Evolutionary conservation across 73 alveolate species (phyloP), one percentile per base, ranked within the genome.

Genomic region (Urostyla sp.): DNA sequence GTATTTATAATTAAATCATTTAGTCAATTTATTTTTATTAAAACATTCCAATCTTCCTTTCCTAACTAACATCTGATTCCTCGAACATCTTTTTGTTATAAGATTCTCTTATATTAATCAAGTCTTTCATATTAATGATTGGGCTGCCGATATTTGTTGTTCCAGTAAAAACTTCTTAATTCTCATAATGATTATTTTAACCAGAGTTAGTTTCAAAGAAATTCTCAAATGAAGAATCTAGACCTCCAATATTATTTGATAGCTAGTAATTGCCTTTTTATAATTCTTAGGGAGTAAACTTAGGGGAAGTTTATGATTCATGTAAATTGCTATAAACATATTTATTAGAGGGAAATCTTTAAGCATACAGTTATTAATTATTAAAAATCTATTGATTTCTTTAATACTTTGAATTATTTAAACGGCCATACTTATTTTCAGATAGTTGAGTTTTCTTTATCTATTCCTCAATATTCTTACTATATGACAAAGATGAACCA

Each of bases 101-200:
- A 55, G 72, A 46, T 49, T 69, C 83, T 49, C 83, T 45, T 45
- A 69, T 69, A 69, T 69, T 69, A 28, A 37, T 69, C 30, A 69
- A 45, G 38, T 69, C 48, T 30, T 49, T 13, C 83, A 69, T 69
- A 46, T 69, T 49, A 27, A 69, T 69, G 54, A 48, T 48, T 1
- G 83, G 34, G 49, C 63, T 48, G 23, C 60, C 5, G 2, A 63
- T n/a, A 40, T 58, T 36, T 3, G 79, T 10, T 16, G 79, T 46
- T 3, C 37, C 44, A 1, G 61, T 5, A 13, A 13, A 7, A 5
- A 24, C 37, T 43, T 60, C 58, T 40, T 43, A 11, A 38, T 57
- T 63, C 18, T 55, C 75, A 31, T n/a, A 58, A 1, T 35, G 7
- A 58, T 58, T 35, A 16, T 27, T 18, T 1, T 63, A 57, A 11